These are phyloP conservation scores for Cardamine chenopodiifolia DNA, from an alignment of 345 rosid genomes.

Conservation along the genomic window DNA sequence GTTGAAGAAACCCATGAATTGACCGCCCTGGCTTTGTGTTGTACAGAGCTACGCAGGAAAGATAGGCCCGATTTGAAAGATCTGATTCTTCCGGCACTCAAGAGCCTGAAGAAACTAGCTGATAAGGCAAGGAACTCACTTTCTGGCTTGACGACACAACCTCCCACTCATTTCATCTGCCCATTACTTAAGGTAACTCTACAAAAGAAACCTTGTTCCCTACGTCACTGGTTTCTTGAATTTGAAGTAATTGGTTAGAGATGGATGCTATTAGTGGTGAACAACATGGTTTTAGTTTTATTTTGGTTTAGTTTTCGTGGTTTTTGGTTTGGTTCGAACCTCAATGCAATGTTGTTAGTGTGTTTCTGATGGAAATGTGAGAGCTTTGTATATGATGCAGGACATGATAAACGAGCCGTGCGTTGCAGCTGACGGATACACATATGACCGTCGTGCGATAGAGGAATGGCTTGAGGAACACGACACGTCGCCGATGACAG, in stretches of 20 bases:
- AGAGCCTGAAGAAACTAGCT: slow-evolving; percentile 63
- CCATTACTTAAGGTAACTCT: slow-evolving; percentile 75
- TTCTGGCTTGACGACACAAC: slow-evolving; percentile 28
- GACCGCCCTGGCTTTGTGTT: slow-evolving; percentile 63
- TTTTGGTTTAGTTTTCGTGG: neutral
- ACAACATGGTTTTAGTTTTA: neutral
- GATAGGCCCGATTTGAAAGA: slow-evolving; percentile 66
- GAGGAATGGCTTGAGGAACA: slow-evolving; percentile 72
- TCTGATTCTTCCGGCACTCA: slow-evolving; percentile 70
- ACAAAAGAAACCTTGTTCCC: neutral
- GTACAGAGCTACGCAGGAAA: slow-evolving; percentile 79
- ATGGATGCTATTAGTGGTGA: neutral
- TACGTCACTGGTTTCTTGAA: neutral
- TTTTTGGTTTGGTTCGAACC: neutral
- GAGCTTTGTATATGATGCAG: slow-evolving; percentile 46
- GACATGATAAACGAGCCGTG: slow-evolving; percentile 83
- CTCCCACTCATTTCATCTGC: slow-evolving; percentile 78
- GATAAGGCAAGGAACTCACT: slow-evolving; percentile 45
- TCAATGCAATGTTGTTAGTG: neutral
- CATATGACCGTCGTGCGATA: slow-evolving; percentile 74
- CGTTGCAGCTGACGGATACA: slow-evolving; percentile 91
- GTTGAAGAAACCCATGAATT: slow-evolving; percentile 68
- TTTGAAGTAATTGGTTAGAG: neutral
- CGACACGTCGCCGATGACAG: slow-evolving; percentile 75
- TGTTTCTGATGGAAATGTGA: slow-evolving; percentile 2